These are phyloP conservation scores for Myochromella boudieri DNA, from an alignment of 768 basidiomycete species.

Conservation along the genomic window DNA sequence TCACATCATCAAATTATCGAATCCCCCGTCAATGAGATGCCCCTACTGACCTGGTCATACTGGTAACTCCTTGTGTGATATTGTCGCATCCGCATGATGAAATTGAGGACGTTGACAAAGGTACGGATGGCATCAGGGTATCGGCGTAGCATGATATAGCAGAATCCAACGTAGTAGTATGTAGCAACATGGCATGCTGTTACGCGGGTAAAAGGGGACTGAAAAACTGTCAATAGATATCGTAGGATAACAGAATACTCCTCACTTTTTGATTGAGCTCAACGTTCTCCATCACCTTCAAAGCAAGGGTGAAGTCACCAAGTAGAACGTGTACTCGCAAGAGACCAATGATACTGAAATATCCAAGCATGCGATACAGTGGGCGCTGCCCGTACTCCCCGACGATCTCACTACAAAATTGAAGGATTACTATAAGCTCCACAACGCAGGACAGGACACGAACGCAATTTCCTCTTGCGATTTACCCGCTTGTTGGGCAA, in stretches of 20 bases:
- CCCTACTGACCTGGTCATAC: conserved; percentile 76
- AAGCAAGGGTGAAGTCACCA: conserved; percentile 92
- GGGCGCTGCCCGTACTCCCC: conserved; percentile 92
- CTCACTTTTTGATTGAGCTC: conserved; percentile 86
- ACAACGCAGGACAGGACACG: conserved; percentile 26
- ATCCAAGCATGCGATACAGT: conserved; percentile 92
- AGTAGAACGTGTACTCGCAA: conserved; percentile 94
- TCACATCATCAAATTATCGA: neutral
- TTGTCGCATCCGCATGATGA: conserved; percentile 94
- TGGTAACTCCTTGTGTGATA: conserved; percentile 97
- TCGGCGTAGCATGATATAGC: conserved; percentile 92
- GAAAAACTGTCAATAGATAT: conserved; percentile 14
- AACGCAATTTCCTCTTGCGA: conserved; percentile 82
- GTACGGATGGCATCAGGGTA: conserved; percentile 95
- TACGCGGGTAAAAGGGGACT: conserved; percentile 89
- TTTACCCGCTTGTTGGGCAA: conserved; percentile 79
- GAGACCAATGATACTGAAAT: conserved; percentile 95
- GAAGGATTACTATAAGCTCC: conserved; percentile 6
- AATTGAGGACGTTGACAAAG: conserved; percentile 90
- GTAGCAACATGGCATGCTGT: conserved; percentile 96
- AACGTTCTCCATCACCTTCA: conserved; percentile 93
- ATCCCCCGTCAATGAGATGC: neutral
- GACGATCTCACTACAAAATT: conserved; percentile 61
- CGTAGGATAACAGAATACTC: neutral
- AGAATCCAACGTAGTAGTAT: conserved; percentile 95